Evolutionary conservation across 768 basidiomycete species (phyloP), one percentile per base, ranked within the genome.

Genomic region (Austroboletus eburneus): DNA sequence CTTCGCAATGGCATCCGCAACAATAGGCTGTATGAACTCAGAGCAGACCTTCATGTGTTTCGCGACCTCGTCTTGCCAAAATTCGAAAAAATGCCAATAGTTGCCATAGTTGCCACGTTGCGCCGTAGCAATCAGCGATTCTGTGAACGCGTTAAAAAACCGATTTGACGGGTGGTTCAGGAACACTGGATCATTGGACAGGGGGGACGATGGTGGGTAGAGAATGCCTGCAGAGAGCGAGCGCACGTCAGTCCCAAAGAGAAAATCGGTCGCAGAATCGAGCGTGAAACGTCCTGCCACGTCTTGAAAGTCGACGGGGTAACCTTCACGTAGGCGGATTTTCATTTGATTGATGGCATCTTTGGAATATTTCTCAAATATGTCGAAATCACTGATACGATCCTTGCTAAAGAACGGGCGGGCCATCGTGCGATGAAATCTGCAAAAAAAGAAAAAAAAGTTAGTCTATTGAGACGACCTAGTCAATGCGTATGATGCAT

Each of bases 251-350:
- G 58, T 57, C 23, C 79, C 76, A 48, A 79, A 78, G 9, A 81
- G 68, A 55, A 82, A 81, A 20, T 76, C 76, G 0, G 78, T 75
- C 0, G 78, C 77, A 1, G 77, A 78, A 55, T 83, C 81, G 29
- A 83, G 61, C 1, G 79, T 78, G 59, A 78, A 79, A 3, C 73
- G 67, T 2, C 63, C 65, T 2, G 62, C 61, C 43, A 73, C 52
- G 38, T 73, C 75, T 54, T 76, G 70, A 48, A 74, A 66, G 51
- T 77, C 72, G 30, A 77, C 55, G 5, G 71, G 62, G 34, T 68
- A 62, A 1, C 73, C 72, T 21, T 68, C 54, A 4, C 54, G 44
- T 38, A 70, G 21, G 25, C 69, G 65, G 6, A 38, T 23, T 54
- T 64, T 69, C 51, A 68, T 55, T 25, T 64, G 69, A 17, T 39